Evolutionary conservation across 1,284 basidiomycete species (phyloP).

Genomic region (Sphaerobolus stellatus): DNA sequence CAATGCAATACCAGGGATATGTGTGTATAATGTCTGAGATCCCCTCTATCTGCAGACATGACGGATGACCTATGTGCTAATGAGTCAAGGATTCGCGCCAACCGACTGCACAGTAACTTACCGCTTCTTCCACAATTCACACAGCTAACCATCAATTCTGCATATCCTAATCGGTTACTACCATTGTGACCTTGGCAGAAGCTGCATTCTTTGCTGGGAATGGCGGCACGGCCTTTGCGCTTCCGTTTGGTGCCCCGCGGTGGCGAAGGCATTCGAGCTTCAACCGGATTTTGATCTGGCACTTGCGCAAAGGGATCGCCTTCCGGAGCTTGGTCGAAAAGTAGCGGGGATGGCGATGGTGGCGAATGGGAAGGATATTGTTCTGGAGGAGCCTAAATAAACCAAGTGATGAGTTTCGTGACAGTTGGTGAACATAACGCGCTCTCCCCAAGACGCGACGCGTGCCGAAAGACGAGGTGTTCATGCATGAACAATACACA

Average conservation of each 20-base stretch:
- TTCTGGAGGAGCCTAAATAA: not conserved
- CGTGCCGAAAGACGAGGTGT: not conserved
- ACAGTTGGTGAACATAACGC: conserved; percentile 6
- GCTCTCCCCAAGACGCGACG: conserved; percentile 9
- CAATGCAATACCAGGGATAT: conserved; percentile 88
- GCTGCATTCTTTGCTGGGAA: conserved; percentile 57
- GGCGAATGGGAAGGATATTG: not conserved
- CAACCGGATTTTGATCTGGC: conserved; percentile 43
- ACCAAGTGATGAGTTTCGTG: conserved; percentile 4
- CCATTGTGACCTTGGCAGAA: conserved; percentile 64
- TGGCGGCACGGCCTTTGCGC: conserved; percentile 16
- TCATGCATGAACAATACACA: not conserved
- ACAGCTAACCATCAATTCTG: conserved; percentile 70
- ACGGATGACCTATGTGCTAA: conserved; percentile 66
- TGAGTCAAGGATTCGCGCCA: not conserved
- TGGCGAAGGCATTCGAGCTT: conserved; percentile 22
- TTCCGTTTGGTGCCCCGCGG: conserved; percentile 23
- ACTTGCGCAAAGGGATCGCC: conserved; percentile 77
- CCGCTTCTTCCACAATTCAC: conserved; percentile 65
- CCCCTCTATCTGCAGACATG: conserved; percentile 63
- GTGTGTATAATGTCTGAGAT: conserved; percentile 56
- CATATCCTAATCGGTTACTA: conserved; percentile 52
- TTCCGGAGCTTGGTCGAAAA: conserved; percentile 56
- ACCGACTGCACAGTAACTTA: conserved; percentile 27
- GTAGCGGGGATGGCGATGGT: not conserved